A percentile compares a stretch with the other conserved stretches of the same genome.
phyloP scores from a whole-genome alignment of 768 basidiomycete species.

The Xerocomus spinulosus region DNA sequence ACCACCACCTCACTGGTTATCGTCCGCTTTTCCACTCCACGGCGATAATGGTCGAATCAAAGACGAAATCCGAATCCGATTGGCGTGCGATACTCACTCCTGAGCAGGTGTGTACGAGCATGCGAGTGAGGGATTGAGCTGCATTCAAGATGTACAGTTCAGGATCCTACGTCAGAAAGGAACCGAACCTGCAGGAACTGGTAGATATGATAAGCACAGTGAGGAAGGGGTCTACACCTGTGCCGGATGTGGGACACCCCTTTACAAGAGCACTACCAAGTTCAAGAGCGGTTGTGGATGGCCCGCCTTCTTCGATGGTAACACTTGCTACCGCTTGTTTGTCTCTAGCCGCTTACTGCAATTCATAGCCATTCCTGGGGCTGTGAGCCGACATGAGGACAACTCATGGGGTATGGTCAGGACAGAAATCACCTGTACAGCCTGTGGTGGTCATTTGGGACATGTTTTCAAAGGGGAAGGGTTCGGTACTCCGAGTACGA shows the following conservation, averaged over 20 bases:
- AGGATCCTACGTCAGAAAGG: conserved; percentile 81
- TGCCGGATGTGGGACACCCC: conserved; percentile 72
- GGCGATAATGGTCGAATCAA: conserved; percentile 18
- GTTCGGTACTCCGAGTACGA: conserved; percentile 70
- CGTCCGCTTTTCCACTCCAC: conserved; percentile 4
- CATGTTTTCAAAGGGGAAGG: conserved; percentile 96
- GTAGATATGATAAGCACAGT: conserved; percentile 70
- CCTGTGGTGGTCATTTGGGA: conserved; percentile 90
- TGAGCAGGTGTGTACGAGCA: conserved; percentile 59
- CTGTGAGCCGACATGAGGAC: conserved; percentile 78
- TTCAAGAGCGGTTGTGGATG: conserved; percentile 93
- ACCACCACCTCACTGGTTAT: background rate
- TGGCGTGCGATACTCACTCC: conserved; percentile 79
- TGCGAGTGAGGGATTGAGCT: background rate
- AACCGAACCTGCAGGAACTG: conserved; percentile 74
- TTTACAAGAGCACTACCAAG: conserved; percentile 88
- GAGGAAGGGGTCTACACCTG: conserved; percentile 71
- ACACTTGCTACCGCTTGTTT: conserved; percentile 5
- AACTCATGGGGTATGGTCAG: conserved; percentile 58
- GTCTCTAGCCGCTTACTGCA: background rate
- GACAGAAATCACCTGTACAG: conserved; percentile 84
- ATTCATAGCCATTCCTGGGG: conserved; percentile 78
- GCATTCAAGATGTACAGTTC: conserved; percentile 49
- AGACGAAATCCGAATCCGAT: conserved; percentile 62
- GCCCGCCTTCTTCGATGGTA: conserved; percentile 97